Conservation (phyloP, 441 rosid species). For the Macaranga tanarius region DNA sequence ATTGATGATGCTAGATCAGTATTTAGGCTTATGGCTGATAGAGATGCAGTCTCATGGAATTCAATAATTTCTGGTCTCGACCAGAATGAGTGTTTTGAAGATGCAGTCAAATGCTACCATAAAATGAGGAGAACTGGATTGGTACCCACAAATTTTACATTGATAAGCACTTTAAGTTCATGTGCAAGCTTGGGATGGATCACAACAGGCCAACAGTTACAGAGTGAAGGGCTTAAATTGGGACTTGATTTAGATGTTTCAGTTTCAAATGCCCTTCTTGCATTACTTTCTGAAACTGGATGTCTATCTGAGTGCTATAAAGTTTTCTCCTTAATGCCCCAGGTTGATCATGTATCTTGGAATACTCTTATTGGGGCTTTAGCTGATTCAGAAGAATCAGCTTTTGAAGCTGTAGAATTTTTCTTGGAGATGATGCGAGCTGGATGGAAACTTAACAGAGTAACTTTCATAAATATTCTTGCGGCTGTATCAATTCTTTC, state of each 20-base stretch:
- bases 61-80: slow-evolving; percentile 83
- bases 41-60: slow-evolving; percentile 88
- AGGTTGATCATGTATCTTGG: slow-evolving; percentile 85
- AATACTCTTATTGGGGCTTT: slow-evolving; percentile 77
- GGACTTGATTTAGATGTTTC: slow-evolving; percentile 78
- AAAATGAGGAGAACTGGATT: slow-evolving; percentile 56
- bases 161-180: slow-evolving; percentile 81
- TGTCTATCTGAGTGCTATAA: slow-evolving; percentile 46
- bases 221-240: slow-evolving; percentile 61
- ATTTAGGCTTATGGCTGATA: slow-evolving; percentile 52
- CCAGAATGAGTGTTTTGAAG: slow-evolving; percentile 67
- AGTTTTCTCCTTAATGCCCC: slow-evolving; percentile 62
- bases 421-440: slow-evolving; percentile 58
- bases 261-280: slow-evolving; percentile 81
- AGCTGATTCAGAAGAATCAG: slow-evolving; percentile 51
- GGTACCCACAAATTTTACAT: slow-evolving; percentile 55
- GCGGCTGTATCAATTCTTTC: slow-evolving; percentile 62
- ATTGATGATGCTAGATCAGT: slow-evolving; percentile 54
- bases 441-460: slow-evolving; percentile 62
- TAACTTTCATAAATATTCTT: slow-evolving; percentile 68
- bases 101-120: slow-evolving; percentile 49
- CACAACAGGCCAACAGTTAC: slow-evolving; percentile 61
- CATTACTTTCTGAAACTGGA: slow-evolving; percentile 63
- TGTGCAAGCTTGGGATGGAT: slow-evolving; percentile 74
- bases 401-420: slow-evolving; percentile 45